Evolutionary conservation across 2,329 filamentous ascomycete species (phyloP).

Genomic region (Penicillium hesseltinei): DNA sequence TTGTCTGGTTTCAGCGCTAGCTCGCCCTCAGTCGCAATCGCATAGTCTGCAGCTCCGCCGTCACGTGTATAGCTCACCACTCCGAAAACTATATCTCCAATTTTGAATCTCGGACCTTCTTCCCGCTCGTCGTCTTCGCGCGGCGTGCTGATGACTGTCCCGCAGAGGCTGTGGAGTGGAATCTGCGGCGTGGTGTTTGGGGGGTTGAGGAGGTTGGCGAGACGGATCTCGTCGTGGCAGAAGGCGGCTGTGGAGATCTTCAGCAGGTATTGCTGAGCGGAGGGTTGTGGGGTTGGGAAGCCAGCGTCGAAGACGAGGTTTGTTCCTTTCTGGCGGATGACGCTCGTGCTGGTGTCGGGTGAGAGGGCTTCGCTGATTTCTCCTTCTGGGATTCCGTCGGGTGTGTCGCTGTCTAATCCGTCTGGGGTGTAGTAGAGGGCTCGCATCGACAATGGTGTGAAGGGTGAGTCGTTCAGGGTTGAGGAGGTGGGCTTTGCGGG

Average conservation of each 20-base stretch:
- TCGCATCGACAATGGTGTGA: constrained; percentile 39
- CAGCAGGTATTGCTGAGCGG: constrained; percentile 41
- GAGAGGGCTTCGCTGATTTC: constrained; percentile 11
- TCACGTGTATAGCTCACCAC: constrained; percentile 39
- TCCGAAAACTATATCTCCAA: constrained; percentile 43
- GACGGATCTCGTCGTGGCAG: constrained; percentile 38
- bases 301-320: constrained; percentile 34
- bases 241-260: constrained; percentile 42
- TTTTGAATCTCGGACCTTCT: constrained; percentile 38
- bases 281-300: constrained; percentile 39
- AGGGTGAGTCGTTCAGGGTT: constrained; percentile 37
- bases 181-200: constrained; percentile 35
- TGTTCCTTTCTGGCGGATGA: constrained; percentile 24
- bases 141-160: constrained; percentile 39
- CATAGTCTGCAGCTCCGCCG: constrained; percentile 44
- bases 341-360: constrained; percentile 7
- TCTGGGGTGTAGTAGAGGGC: constrained; percentile 37
- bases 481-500: constrained; percentile 25
- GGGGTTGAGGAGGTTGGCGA: constrained; percentile 26
- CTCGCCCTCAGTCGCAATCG: constrained; percentile 39
- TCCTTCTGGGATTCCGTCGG: constrained; percentile 9
- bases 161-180: constrained; percentile 44
- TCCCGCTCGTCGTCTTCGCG: constrained; percentile 29
- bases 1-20: constrained; percentile 40
- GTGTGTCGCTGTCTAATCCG: not conserved